A percentile compares a stretch with the other conserved stretches of the same genome.
Evolutionary conservation across 2,329 filamentous ascomycete genomes (phyloP).

Genomic region (Biscogniauxia marginata): DNA sequence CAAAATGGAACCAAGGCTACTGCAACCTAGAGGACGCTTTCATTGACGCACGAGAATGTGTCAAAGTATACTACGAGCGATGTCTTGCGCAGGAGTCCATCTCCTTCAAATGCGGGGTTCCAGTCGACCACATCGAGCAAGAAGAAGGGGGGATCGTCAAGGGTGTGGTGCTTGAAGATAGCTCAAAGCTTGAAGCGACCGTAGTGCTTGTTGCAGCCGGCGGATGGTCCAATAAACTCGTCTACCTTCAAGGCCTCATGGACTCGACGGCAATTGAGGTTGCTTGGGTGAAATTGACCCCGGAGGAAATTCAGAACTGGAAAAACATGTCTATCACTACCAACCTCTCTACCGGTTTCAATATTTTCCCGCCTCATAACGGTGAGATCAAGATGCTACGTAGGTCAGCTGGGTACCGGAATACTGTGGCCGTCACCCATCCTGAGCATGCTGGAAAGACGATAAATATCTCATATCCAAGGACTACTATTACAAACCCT

Average conservation of each 20-base stretch:
- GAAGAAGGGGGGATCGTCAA: not conserved
- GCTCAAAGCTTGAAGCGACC: not conserved
- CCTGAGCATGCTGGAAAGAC: not conserved
- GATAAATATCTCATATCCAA: not conserved
- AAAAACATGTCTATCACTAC: slow-evolving; percentile 1
- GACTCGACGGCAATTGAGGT: not conserved
- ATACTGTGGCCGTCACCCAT: not conserved
- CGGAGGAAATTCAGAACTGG: not conserved
- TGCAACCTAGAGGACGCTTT: not conserved
- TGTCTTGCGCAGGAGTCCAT: not conserved
- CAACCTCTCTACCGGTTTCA: slow-evolving; percentile 1
- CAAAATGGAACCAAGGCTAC: not conserved
- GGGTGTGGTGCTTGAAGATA: not conserved
- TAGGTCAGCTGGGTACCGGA: not conserved
- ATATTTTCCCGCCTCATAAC: slow-evolving; percentile 1
- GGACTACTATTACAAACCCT: not conserved
- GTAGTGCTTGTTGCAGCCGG: not conserved
- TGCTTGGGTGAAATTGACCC: slow-evolving; percentile 1
- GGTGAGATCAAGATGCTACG: slow-evolving; percentile 1
- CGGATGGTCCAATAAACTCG: not conserved
- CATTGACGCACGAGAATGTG: not conserved
- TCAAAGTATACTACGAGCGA: not conserved
- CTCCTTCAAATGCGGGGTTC: not conserved
- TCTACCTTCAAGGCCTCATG: slow-evolving; percentile 1
- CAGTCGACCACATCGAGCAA: not conserved